Percentiles rank a stretch among this genome's conserved stretches.
Conservation (phyloP, 2,329 filamentous ascomycete genomes). For the Pseudogymnoascus sp. region DNA sequence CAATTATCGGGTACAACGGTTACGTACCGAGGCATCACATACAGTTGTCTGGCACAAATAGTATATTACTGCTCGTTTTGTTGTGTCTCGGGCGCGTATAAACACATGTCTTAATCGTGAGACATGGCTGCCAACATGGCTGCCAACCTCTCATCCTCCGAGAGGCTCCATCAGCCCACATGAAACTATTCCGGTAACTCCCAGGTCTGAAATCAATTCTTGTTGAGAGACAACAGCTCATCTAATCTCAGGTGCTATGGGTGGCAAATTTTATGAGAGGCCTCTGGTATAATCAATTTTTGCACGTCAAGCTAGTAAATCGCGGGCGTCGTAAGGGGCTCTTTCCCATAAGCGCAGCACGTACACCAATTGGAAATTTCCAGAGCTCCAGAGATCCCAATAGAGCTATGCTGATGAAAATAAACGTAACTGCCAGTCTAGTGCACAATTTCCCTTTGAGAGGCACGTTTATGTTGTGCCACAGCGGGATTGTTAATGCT, state of each 20-base stretch:
- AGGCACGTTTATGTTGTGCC: neutral
- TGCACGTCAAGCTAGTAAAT: neutral
- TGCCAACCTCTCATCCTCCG: neutral
- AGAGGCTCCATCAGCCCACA: neutral
- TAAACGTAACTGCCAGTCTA: neutral
- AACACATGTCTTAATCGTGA: neutral
- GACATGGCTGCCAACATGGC: neutral
- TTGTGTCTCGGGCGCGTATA: neutral
- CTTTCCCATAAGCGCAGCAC: neutral
- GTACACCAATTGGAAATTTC: neutral
- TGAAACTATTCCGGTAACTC: neutral
- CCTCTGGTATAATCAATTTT: neutral
- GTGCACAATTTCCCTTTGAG: neutral
- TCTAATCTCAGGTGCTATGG: neutral
- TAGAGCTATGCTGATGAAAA: neutral
- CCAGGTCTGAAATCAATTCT: neutral
- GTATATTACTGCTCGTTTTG: neutral
- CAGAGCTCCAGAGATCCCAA: neutral
- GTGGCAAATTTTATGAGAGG: neutral
- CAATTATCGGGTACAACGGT: neutral
- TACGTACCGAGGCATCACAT: neutral
- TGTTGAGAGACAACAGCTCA: neutral
- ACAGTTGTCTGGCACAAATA: neutral
- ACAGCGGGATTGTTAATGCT: neutral
- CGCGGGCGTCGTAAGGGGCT: neutral